A percentile compares a stretch with the other conserved stretches of the same genome.
These are phyloP conservation scores for Calonectria fujianensis DNA, from an alignment of 2,329 filamentous ascomycete species.

Conservation along the genomic window DNA sequence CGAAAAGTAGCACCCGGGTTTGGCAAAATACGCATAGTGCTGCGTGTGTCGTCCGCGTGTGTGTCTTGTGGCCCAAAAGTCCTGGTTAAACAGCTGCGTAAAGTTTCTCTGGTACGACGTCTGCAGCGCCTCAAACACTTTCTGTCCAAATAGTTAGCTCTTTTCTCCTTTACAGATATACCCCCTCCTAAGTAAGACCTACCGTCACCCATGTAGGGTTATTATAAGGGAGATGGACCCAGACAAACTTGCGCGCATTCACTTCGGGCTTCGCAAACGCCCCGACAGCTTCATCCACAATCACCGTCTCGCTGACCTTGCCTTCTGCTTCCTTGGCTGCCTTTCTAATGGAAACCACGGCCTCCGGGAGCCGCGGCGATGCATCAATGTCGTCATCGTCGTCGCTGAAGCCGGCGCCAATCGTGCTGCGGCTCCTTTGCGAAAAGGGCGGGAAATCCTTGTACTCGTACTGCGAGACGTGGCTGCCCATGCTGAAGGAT, in stretches of 20 bases:
- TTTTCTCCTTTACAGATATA: neutral
- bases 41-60: conserved; percentile 69
- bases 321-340: conserved; percentile 47
- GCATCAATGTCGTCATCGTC: conserved; percentile 57
- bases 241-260: conserved; percentile 70
- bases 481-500: conserved; percentile 60
- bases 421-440: conserved; percentile 58
- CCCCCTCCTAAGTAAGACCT: conserved; percentile 38
- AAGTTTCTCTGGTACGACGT: conserved; percentile 61
- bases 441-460: conserved; percentile 62
- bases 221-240: conserved; percentile 75
- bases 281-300: conserved; percentile 56
- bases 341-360: conserved; percentile 57
- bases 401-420: conserved; percentile 49
- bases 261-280: conserved; percentile 59
- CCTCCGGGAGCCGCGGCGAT: conserved; percentile 59
- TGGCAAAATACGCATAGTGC: conserved; percentile 70
- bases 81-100: conserved; percentile 64
- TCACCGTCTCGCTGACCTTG: conserved; percentile 52
- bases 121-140: conserved; percentile 67
- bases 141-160: conserved; percentile 54
- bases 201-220: conserved; percentile 77
- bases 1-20: conserved; percentile 69
- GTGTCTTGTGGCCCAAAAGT: conserved; percentile 70
- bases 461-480: conserved; percentile 57